Evolutionary conservation across 2,329 filamentous ascomycete species (phyloP).

Genomic region (Coniochaeta ligniaria): DNA sequence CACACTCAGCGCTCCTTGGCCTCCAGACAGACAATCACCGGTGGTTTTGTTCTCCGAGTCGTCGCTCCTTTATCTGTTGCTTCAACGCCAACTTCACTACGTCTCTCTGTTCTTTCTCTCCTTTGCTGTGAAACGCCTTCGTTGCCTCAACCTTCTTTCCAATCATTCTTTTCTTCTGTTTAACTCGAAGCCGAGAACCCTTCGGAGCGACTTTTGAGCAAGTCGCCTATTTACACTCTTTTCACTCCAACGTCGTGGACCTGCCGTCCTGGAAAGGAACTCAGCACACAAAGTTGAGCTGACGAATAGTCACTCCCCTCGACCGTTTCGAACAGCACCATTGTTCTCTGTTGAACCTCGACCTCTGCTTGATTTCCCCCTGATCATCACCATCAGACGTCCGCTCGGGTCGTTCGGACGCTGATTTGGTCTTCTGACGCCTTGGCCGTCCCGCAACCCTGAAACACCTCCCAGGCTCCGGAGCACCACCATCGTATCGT

Average conservation of each 20-base stretch:
- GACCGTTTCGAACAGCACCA: background rate
- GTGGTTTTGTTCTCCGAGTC: background rate
- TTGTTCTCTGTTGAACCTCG: conserved; percentile 9
- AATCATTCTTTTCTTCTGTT: background rate
- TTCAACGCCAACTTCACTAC: background rate
- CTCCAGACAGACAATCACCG: background rate
- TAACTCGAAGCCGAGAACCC: background rate
- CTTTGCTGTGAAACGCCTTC: background rate
- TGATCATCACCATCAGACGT: conserved; percentile 24
- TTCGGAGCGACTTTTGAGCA: conserved; percentile 11
- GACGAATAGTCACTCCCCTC: background rate
- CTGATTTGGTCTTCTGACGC: background rate
- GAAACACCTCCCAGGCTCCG: background rate
- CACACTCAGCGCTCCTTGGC: background rate
- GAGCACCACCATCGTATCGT: conserved; percentile 8
- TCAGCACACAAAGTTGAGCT: background rate
- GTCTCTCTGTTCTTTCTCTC: background rate
- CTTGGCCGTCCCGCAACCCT: conserved; percentile 1
- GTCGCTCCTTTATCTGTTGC: background rate
- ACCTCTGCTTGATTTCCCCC: conserved; percentile 24
- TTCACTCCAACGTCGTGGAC: background rate
- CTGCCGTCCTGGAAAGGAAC: background rate
- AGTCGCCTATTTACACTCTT: conserved; percentile 4
- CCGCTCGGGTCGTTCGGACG: conserved; percentile 8
- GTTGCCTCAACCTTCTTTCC: background rate